Evolutionary conservation across 192 early-diverging fungal species (phyloP).

Genomic region (Coemansia sp.): DNA sequence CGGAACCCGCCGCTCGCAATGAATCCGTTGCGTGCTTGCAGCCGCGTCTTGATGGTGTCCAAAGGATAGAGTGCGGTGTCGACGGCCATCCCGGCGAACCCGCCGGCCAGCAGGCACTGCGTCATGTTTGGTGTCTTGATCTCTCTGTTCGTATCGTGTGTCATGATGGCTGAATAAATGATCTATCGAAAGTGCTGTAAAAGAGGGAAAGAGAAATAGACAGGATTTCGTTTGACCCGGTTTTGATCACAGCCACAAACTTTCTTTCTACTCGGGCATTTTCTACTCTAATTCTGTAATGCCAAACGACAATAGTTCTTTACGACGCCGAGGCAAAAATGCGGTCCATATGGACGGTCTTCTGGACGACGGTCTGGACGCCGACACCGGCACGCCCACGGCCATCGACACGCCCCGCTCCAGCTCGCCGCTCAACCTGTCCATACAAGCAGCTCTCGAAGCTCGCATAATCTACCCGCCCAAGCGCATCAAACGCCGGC

Average conservation of each 20-base stretch:
- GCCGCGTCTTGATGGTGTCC: conserved; percentile 95
- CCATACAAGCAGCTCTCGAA: conserved; percentile 3
- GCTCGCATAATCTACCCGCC: conserved; percentile 11
- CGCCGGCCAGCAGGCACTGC: conserved; percentile 74
- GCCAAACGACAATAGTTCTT: neutral
- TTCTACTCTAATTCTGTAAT: too few relatives aligned
- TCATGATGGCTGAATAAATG: too few relatives aligned
- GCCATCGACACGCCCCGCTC: conserved; percentile 21
- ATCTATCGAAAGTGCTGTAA: neutral
- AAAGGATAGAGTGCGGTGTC: conserved; percentile 93
- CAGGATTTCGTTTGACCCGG: too few relatives aligned
- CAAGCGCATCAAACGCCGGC: conserved; percentile 32
- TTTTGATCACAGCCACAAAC: too few relatives aligned
- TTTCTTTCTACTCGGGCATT: too few relatives aligned
- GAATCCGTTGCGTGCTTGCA: conserved; percentile 86
- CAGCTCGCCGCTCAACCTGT: neutral
- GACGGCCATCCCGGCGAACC: conserved; percentile 86
- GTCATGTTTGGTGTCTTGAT: conserved; percentile 33
- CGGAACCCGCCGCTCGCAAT: conserved; percentile 80
- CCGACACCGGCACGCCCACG: conserved; percentile 21
- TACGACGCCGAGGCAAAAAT: neutral
- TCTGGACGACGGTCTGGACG: neutral
- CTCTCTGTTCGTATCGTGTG: conserved; percentile 14
- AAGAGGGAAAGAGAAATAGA: neutral
- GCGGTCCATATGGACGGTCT: neutral